Percentiles rank a stretch among this genome's conserved stretches.
Evolutionary conservation across 148 eudicot species (phyloP).

Genomic region (Suaeda aralocaspica): DNA sequence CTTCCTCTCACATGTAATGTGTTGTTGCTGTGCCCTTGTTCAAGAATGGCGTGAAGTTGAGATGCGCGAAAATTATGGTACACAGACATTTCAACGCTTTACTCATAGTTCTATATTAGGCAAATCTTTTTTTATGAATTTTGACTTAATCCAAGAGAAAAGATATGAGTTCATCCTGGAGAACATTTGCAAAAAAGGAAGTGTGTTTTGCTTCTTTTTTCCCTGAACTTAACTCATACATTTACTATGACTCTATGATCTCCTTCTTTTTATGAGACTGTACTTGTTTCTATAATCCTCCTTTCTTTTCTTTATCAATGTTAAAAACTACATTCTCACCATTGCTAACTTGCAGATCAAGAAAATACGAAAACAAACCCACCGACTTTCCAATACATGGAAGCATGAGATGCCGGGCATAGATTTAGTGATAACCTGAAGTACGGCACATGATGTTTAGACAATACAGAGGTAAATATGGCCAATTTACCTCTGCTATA

Average conservation of each 20-base stretch:
- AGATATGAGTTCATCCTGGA: background rate
- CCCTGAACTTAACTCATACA: background rate
- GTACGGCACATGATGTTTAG: slow-evolving; percentile 2
- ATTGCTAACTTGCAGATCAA: slow-evolving; percentile 35
- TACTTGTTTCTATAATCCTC: too few relatives aligned
- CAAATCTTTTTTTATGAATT: background rate
- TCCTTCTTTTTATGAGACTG: too few relatives aligned
- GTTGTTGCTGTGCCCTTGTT: slow-evolving; percentile 98
- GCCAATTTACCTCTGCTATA: slow-evolving; percentile 8
- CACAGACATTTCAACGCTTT: background rate
- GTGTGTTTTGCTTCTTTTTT: background rate
- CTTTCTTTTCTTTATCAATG: too few relatives aligned
- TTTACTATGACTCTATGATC: too few relatives aligned
- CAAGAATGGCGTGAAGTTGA: slow-evolving; percentile 97
- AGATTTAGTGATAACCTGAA: background rate
- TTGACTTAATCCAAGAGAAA: background rate
- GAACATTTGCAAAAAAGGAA: background rate
- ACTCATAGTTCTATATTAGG: too few relatives aligned
- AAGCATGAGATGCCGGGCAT: slow-evolving; percentile 34
- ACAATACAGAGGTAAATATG: slow-evolving; percentile 16
- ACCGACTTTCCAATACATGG: slow-evolving; percentile 74
- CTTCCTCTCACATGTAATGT: slow-evolving; percentile 90
- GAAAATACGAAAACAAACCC: slow-evolving; percentile 60
- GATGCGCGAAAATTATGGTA: slow-evolving; percentile 73
- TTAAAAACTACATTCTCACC: background rate